These are phyloP conservation scores for Microstroma glucosiphilum DNA, from an alignment of 1,284 basidiomycete genomes.

Conservation along the genomic window DNA sequence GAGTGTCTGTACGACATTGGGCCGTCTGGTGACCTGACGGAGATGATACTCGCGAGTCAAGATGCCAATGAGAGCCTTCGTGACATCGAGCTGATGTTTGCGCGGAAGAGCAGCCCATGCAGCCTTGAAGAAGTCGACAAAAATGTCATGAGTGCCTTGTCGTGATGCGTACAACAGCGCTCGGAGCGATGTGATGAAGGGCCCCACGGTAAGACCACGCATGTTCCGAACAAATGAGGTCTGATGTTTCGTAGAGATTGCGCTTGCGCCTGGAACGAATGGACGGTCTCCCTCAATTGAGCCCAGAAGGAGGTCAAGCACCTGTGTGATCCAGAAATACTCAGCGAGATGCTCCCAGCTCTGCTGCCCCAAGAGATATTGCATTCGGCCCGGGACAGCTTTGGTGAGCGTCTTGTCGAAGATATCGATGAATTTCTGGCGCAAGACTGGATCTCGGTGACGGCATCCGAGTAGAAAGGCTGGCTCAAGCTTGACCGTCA, in stretches of 20 bases:
- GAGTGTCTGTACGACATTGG: conserved; percentile 89
- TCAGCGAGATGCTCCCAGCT: conserved; percentile 92
- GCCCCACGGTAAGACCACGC: conserved; percentile 24
- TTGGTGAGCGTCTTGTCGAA: conserved; percentile 83
- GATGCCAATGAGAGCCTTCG: conserved; percentile 80
- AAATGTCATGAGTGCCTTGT: conserved; percentile 71
- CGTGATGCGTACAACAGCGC: conserved; percentile 76
- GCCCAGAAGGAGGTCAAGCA: conserved; percentile 81
- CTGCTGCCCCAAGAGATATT: conserved; percentile 87
- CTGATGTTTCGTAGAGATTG: not conserved
- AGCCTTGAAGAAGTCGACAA: conserved; percentile 85
- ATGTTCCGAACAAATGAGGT: conserved; percentile 24
- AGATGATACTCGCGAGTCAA: conserved; percentile 90
- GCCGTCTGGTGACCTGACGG: conserved; percentile 80
- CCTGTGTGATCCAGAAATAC: conserved; percentile 90
- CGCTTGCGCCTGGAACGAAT: conserved; percentile 17
- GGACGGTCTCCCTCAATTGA: conserved; percentile 34
- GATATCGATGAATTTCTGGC: conserved; percentile 82
- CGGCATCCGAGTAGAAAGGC: conserved; percentile 90
- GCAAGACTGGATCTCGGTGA: conserved; percentile 69
- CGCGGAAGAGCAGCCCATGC: conserved; percentile 79
- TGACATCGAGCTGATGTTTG: conserved; percentile 80
- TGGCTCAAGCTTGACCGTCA: conserved; percentile 86
- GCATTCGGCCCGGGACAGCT: conserved; percentile 72
- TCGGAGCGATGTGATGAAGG: conserved; percentile 61